These are phyloP conservation scores for Penicillium sp. DNA, from an alignment of 2,329 filamentous ascomycete species.

Conservation along the genomic window DNA sequence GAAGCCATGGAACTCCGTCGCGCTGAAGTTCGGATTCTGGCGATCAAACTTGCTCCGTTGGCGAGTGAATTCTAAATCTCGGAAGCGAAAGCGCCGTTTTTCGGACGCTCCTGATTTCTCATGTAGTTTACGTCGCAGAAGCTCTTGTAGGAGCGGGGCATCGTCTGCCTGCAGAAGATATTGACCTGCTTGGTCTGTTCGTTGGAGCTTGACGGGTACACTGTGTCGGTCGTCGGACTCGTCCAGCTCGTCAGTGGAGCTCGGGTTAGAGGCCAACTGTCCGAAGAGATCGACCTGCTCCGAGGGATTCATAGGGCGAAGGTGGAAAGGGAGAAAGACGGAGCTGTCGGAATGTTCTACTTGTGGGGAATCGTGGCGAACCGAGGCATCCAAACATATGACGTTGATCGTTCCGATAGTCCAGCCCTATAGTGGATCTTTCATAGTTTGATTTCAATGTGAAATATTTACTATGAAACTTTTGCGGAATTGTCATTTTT, in stretches of 20 bases:
- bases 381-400: no score
- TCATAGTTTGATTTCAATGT: no score
- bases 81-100: constrained; percentile 37
- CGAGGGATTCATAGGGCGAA: no score
- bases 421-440: no score
- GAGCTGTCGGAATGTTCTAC: no score
- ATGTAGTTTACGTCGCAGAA: constrained; percentile 42
- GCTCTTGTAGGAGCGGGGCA: constrained; percentile 42
- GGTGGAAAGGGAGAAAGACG: no score
- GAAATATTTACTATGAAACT: no score
- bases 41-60: constrained; percentile 70
- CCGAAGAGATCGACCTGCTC: no score
- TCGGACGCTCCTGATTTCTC: constrained; percentile 31
- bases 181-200: constrained; percentile 42
- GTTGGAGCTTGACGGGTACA: constrained; percentile 45
- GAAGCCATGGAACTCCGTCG: constrained; percentile 71
- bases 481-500: no score
- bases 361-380: no score
- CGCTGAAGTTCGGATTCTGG: constrained; percentile 58
- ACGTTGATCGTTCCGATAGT: no score
- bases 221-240: background rate
- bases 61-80: constrained; percentile 63
- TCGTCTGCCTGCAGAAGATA: constrained; percentile 49
- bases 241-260: background rate
- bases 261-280: no score